Evolutionary conservation across 768 basidiomycete species (phyloP).

Genomic region (Russula abietina): DNA sequence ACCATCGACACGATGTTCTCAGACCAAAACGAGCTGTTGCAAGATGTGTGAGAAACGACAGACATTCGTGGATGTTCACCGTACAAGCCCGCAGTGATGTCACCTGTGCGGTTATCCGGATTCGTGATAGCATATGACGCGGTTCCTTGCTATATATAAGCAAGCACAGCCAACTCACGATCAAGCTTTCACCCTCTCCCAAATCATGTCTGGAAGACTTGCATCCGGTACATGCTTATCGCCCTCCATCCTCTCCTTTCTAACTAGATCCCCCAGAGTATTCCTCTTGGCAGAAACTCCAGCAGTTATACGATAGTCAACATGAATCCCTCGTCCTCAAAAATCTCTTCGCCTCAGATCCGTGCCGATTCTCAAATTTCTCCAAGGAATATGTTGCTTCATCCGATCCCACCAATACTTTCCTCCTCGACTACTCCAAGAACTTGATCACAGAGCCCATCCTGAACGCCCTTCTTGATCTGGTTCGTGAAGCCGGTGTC

Average conservation of each 20-base stretch:
- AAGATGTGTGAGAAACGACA: background rate
- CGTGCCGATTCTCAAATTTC: slow-evolving; percentile 80
- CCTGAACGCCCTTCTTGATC: slow-evolving; percentile 65
- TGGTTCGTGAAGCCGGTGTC: slow-evolving; percentile 81
- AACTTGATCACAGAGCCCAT: slow-evolving; percentile 88
- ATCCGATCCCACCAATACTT: slow-evolving; percentile 60
- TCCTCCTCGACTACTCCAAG: slow-evolving; percentile 96
- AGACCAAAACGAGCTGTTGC: background rate
- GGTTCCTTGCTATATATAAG: slow-evolving; percentile 3
- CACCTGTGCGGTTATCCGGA: background rate
- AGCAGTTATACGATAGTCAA: slow-evolving; percentile 71
- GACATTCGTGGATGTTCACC: background rate
- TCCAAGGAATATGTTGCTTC: slow-evolving; percentile 67
- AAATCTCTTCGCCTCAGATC: slow-evolving; percentile 88
- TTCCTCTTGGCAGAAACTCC: slow-evolving; percentile 84
- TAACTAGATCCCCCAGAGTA: slow-evolving; percentile 55
- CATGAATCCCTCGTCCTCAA: slow-evolving; percentile 73
- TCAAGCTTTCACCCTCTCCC: background rate
- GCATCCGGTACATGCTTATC: slow-evolving; percentile 23
- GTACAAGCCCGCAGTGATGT: background rate
- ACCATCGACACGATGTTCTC: too few species aligned
- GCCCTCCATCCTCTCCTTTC: background rate
- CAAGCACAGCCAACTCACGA: background rate
- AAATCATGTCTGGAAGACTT: slow-evolving; percentile 24
- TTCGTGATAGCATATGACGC: background rate